Conservation (phyloP, 495 filamentous ascomycete species). For the Penicillium chermesinum region DNA sequence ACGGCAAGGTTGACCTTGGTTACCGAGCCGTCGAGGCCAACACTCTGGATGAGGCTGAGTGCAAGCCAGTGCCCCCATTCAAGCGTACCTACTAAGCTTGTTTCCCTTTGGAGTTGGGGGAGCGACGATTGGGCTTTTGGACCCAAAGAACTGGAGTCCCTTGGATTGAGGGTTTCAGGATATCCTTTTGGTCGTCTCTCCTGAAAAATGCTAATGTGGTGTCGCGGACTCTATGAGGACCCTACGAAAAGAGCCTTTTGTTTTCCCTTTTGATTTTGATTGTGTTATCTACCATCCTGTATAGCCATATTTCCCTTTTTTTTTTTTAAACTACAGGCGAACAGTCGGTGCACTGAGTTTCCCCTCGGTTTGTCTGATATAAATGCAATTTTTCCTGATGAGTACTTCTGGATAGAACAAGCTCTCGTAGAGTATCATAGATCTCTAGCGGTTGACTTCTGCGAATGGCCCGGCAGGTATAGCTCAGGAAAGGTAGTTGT, state of each 20-base stretch:
- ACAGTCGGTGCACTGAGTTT: constrained; percentile 43
- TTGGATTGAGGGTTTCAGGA: constrained; percentile 12
- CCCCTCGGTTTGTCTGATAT: constrained; percentile 34
- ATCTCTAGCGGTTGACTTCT: neutral
- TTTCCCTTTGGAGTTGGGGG: constrained; percentile 4
- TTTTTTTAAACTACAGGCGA: constrained; percentile 36
- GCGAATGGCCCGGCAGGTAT: no score
- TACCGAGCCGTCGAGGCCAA: constrained; percentile 73
- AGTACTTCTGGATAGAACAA: constrained; percentile 1
- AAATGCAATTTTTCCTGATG: constrained; percentile 28
- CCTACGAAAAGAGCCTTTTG: constrained; percentile 39
- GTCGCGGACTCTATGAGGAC: constrained; percentile 16
- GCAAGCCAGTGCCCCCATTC: constrained; percentile 81
- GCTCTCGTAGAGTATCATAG: constrained; percentile 20
- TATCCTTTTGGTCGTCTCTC: constrained; percentile 5
- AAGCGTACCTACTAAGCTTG: constrained; percentile 73
- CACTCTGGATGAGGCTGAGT: constrained; percentile 86
- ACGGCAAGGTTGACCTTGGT: constrained; percentile 68
- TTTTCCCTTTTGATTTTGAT: constrained; percentile 31
- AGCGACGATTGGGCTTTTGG: constrained; percentile 2
- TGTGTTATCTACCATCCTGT: constrained; percentile 39
- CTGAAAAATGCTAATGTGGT: constrained; percentile 11
- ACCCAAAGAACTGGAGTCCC: neutral
- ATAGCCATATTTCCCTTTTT: constrained; percentile 38
- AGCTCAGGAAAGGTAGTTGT: no score